Conservation (phyloP, 441 rosid genomes). For the Raphanus hybrid region DNA sequence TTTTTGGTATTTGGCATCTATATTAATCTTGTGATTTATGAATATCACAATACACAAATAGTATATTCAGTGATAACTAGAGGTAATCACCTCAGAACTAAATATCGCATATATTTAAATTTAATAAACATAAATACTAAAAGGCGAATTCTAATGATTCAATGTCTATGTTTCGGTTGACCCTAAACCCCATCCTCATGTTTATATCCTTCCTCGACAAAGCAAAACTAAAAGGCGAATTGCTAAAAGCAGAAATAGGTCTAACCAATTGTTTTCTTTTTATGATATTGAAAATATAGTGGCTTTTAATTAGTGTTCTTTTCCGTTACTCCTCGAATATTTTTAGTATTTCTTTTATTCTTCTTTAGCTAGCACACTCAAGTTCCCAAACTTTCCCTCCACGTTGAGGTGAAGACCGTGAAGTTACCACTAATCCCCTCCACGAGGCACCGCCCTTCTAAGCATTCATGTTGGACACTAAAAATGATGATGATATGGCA, state of each 20-base stretch:
- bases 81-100: neutral
- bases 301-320: constrained; percentile 32
- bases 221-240: constrained; percentile 30
- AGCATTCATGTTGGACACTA: constrained; percentile 11
- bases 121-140: neutral
- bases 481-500: neutral
- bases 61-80: neutral
- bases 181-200: constrained; percentile 43
- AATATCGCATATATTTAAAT: neutral
- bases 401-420: constrained; percentile 4
- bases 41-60: neutral
- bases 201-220: constrained; percentile 42
- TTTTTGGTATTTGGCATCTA: constrained; percentile 1
- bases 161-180: constrained; percentile 28
- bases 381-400: constrained; percentile 17
- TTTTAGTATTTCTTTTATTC: constrained; percentile 4
- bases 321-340: constrained; percentile 14
- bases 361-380: constrained; percentile 35
- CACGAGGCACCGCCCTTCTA: constrained; percentile 3
- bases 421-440: constrained; percentile 22
- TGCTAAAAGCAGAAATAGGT: constrained; percentile 41
- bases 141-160: constrained; percentile 18
- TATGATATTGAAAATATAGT: constrained; percentile 7
- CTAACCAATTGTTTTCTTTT: neutral
- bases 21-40: neutral